A percentile compares a stretch with the other conserved stretches of the same genome.
Conservation (phyloP, 345 rosid species). For the Noccaea caerulescens region DNA sequence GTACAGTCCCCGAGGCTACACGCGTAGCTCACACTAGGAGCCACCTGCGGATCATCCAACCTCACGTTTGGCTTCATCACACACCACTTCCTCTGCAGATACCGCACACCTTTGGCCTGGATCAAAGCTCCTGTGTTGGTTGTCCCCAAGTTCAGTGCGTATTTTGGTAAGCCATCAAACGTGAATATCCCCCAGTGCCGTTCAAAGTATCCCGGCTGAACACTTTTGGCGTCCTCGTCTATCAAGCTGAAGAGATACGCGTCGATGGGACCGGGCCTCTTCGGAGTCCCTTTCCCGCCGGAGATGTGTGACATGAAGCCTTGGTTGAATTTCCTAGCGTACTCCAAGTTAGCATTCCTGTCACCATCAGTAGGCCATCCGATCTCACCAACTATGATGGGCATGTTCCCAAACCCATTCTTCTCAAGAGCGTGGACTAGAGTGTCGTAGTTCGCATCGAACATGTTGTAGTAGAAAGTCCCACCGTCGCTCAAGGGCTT, state of each 20-base stretch:
- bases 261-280: constrained; percentile 72
- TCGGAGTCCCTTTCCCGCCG: constrained; percentile 86
- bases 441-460: constrained; percentile 90
- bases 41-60: constrained; percentile 69
- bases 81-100: constrained; percentile 76
- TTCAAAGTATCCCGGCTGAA: constrained; percentile 87
- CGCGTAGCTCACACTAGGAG: constrained; percentile 75
- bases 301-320: constrained; percentile 75
- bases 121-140: constrained; percentile 68
- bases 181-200: constrained; percentile 88
- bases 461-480: constrained; percentile 66
- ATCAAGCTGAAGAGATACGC: constrained; percentile 77
- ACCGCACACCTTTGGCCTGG: constrained; percentile 57
- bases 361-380: constrained; percentile 99
- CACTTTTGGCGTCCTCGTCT: constrained; percentile 87
- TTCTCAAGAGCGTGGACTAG: constrained; percentile 79
- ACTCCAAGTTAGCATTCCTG: constrained; percentile 64
- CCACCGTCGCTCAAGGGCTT: constrained; percentile 76
- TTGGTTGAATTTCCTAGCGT: constrained; percentile 85
- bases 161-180: constrained; percentile 74
- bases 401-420: constrained; percentile 78
- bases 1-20: constrained; percentile 86
- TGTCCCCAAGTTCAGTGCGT: constrained; percentile 77
- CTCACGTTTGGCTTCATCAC: constrained; percentile 64
- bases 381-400: constrained; percentile 80